A percentile compares a stretch with the other conserved stretches of the same genome.
Conservation (phyloP, 805 yeast genomes). For the Yarrowia sp. region DNA sequence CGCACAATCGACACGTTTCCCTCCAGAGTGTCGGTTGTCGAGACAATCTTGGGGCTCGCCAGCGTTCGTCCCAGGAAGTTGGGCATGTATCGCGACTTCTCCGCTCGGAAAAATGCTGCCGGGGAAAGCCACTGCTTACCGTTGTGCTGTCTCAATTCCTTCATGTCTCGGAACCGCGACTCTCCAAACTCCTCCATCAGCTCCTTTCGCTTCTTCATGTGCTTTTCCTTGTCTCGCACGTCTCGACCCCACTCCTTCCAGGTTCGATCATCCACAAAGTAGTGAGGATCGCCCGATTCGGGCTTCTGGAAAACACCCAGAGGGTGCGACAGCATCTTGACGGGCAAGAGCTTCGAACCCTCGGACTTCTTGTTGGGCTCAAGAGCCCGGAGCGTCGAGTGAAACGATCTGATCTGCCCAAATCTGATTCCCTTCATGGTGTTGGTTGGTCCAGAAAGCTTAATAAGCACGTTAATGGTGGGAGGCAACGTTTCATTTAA, state of each 20-base stretch:
- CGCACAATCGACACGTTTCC: conserved; percentile 63
- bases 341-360: conserved; percentile 15
- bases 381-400: not conserved
- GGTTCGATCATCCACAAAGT: conserved; percentile 40
- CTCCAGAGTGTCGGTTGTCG: conserved; percentile 43
- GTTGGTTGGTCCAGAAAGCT: not conserved
- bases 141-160: conserved; percentile 63
- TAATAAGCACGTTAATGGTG: conserved; percentile 3
- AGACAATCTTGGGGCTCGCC: conserved; percentile 34
- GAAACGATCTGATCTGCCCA: not conserved
- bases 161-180: conserved; percentile 66
- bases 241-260: conserved; percentile 46
- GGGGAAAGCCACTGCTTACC: conserved; percentile 89
- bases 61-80: conserved; percentile 63
- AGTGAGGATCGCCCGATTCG: conserved; percentile 24
- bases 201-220: conserved; percentile 49
- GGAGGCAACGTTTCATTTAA: too few species aligned
- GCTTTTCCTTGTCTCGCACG: conserved; percentile 50
- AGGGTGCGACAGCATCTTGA: conserved; percentile 14
- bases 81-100: conserved; percentile 77
- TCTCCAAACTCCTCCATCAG: conserved; percentile 62
- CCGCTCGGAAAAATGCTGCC: conserved; percentile 67
- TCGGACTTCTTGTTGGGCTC: conserved; percentile 22
- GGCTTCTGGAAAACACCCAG: conserved; percentile 16
- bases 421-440: not conserved